These are phyloP conservation scores for Cladophialophora chaetospira DNA, from an alignment of 2,329 filamentous ascomycete genomes.

Conservation along the genomic window DNA sequence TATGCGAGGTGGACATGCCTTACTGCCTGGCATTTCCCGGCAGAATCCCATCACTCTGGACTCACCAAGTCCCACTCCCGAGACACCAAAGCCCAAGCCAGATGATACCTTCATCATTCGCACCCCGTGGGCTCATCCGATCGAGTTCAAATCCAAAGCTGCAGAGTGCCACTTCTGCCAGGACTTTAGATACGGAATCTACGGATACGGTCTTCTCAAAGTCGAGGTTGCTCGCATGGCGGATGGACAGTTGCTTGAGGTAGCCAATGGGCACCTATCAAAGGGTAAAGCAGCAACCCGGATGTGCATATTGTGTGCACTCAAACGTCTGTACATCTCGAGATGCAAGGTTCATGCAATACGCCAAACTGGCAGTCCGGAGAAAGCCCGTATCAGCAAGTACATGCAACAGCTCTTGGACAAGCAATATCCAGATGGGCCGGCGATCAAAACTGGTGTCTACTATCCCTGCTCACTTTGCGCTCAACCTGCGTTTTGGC, in stretches of 20 bases:
- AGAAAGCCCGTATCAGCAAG: not conserved
- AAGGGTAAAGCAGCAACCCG: conserved; percentile 24
- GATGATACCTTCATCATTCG: conserved; percentile 12
- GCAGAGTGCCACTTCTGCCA: conserved; percentile 30
- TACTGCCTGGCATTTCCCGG: conserved; percentile 1
- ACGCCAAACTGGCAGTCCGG: not conserved
- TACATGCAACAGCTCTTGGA: conserved; percentile 19
- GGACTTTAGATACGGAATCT: conserved; percentile 31
- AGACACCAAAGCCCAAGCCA: not conserved
- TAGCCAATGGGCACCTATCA: conserved; percentile 22
- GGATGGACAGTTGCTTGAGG: conserved; percentile 21
- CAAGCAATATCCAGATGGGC: not conserved
- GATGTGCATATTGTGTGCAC: conserved; percentile 32
- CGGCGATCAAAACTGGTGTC: conserved; percentile 3
- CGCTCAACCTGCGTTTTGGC: conserved; percentile 22
- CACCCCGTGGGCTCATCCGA: conserved; percentile 33
- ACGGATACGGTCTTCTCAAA: conserved; percentile 23
- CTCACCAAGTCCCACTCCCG: conserved; percentile 14
- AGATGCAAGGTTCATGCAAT: conserved; percentile 24
- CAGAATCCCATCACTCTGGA: conserved; percentile 16
- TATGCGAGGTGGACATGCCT: not conserved
- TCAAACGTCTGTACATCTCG: conserved; percentile 29
- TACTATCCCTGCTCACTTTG: conserved; percentile 29
- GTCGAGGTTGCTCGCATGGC: conserved; percentile 22
- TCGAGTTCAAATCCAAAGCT: conserved; percentile 27